A percentile compares a stretch with the other conserved stretches of the same genome.
Evolutionary conservation across 2,329 filamentous ascomycete genomes (phyloP).

Genomic region (Fusarium denticulatum): DNA sequence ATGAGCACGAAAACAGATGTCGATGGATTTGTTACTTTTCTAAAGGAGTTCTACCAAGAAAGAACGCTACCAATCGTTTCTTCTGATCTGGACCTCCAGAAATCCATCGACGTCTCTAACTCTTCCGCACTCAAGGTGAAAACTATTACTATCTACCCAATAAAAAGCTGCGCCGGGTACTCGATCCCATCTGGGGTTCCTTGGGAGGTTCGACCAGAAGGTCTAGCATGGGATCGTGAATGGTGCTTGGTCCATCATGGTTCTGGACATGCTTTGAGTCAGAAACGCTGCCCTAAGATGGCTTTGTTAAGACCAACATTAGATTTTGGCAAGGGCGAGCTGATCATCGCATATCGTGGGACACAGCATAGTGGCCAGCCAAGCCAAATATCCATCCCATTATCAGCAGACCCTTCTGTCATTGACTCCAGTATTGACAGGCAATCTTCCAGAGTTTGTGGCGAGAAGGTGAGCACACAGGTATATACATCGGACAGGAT

Average conservation of each 20-base stretch:
- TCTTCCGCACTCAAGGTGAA: conserved; percentile 57
- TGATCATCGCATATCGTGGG: conserved; percentile 68
- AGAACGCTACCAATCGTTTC: background rate
- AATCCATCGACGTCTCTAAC: background rate
- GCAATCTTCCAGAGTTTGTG: conserved; percentile 78
- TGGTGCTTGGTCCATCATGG: conserved; percentile 94
- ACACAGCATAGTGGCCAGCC: conserved; percentile 35
- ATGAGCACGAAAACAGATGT: conserved; percentile 87
- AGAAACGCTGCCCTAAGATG: conserved; percentile 91
- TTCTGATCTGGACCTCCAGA: background rate
- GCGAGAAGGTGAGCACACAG: conserved; percentile 77
- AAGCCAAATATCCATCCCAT: conserved; percentile 63
- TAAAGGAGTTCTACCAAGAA: conserved; percentile 67
- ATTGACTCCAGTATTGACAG: conserved; percentile 57
- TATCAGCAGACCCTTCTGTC: conserved; percentile 73
- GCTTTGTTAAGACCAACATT: conserved; percentile 80
- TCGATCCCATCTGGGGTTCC: conserved; percentile 67
- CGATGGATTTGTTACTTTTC: conserved; percentile 74
- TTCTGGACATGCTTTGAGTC: conserved; percentile 84
- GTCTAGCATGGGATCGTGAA: conserved; percentile 92
- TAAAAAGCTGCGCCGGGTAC: conserved; percentile 92
- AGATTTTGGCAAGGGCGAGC: conserved; percentile 72
- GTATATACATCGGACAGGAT: conserved; percentile 74
- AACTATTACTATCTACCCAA: conserved; percentile 81
- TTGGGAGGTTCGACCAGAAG: conserved; percentile 85